A percentile compares a stretch with the other conserved stretches of the same genome.
Conservation (phyloP, 108 stramenopile species). For the Hondaea fermentalgiana region DNA sequence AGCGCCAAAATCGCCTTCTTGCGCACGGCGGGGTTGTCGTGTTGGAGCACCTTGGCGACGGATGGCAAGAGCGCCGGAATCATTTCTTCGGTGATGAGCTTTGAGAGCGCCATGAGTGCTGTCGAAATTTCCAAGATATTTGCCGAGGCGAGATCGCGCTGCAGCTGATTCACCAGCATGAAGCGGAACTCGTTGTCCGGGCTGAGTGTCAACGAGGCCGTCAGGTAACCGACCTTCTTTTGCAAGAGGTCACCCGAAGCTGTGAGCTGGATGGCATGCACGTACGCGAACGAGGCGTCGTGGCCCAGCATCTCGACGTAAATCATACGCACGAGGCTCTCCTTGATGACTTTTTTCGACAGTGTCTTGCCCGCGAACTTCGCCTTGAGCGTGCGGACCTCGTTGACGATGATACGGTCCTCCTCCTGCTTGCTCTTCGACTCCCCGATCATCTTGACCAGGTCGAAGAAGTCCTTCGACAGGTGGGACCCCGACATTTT, state of each 20-base stretch:
- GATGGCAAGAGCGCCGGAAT: conserved; percentile 62
- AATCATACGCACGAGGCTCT: conserved; percentile 86
- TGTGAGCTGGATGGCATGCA: conserved; percentile 68
- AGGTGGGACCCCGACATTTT: conserved; percentile 62
- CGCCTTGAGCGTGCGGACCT: conserved; percentile 72
- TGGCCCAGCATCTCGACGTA: conserved; percentile 99
- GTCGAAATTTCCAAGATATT: conserved; percentile 82
- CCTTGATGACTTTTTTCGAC: conserved; percentile 71
- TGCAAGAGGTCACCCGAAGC: not conserved
- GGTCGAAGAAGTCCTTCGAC: conserved; percentile 95
- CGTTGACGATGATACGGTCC: conserved; percentile 87
- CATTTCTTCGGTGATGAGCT: conserved; percentile 82
- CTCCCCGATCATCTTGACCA: conserved; percentile 97
- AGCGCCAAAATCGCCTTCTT: conserved; percentile 86
- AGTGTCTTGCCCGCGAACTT: conserved; percentile 41
- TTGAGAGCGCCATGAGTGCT: conserved; percentile 71
- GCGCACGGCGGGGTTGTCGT: conserved; percentile 59
- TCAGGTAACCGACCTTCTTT: conserved; percentile 67
- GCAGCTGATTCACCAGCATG: conserved; percentile 98
- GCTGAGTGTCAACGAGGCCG: conserved; percentile 74
- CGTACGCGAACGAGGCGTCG: conserved; percentile 91
- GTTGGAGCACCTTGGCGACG: conserved; percentile 36
- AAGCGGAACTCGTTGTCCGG: conserved; percentile 95
- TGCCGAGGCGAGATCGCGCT: conserved; percentile 79
- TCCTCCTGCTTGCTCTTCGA: conserved; percentile 96